phyloP scores from a whole-genome alignment of 129 eudicot species.

The Flaveria trinervia region DNA sequence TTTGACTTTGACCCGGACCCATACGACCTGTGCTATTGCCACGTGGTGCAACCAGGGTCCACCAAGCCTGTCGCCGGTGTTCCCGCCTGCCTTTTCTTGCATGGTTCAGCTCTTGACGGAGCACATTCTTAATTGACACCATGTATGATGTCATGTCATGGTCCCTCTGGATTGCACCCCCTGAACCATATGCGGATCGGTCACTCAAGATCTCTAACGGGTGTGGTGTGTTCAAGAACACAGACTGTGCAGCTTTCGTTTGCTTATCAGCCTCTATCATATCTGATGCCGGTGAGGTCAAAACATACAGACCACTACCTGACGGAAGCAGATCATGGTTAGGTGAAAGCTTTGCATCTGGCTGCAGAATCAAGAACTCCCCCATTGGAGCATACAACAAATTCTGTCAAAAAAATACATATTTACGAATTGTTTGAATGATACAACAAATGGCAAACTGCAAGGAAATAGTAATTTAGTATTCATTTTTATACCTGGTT shows the following conservation, averaged over 20 bases:
- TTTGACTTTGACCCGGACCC: constrained; percentile 28
- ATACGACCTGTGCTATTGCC: constrained; percentile 23
- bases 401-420: constrained; percentile 47
- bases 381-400: constrained; percentile 82
- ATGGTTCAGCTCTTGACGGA: constrained; percentile 68
- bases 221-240: constrained; percentile 80
- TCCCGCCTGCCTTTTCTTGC: constrained; percentile 59
- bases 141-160: constrained; percentile 82
- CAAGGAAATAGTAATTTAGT: background rate
- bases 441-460: background rate
- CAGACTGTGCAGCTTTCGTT: constrained; percentile 60
- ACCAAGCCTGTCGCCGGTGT: constrained; percentile 60
- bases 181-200: constrained; percentile 73
- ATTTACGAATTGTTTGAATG: background rate
- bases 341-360: constrained; percentile 77
- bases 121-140: constrained; percentile 58
- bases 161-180: constrained; percentile 72
- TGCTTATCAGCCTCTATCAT: constrained; percentile 58
- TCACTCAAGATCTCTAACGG: constrained; percentile 93
- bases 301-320: constrained; percentile 74
- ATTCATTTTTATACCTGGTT: constrained; percentile 52
- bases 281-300: constrained; percentile 45
- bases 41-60: constrained; percentile 64
- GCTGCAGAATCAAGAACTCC: constrained; percentile 85
- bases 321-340: constrained; percentile 83